Conservation (phyloP, 2,329 filamentous ascomycete species). For the Arachnopeziza araneosa region DNA sequence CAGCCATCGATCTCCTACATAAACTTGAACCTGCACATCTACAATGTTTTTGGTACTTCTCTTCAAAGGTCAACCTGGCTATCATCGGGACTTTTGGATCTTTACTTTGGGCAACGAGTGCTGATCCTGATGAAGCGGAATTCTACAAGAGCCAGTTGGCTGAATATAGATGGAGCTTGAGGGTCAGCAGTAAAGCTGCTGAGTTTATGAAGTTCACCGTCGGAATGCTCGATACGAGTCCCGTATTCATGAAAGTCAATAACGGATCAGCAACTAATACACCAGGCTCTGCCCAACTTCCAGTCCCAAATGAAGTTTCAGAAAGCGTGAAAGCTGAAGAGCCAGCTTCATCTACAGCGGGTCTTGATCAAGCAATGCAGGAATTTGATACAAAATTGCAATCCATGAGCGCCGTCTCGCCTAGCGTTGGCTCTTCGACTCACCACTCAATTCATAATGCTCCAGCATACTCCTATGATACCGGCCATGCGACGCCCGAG, state of each 20-base stretch:
- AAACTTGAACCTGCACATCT: conserved; percentile 39
- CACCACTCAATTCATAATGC: conserved; percentile 6
- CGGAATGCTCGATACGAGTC: conserved; percentile 22
- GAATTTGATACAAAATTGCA: conserved; percentile 4
- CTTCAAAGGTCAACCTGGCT: conserved; percentile 38
- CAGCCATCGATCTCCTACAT: conserved; percentile 37
- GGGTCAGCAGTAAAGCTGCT: conserved; percentile 24
- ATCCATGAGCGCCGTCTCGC: conserved; percentile 13
- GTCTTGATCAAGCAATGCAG: conserved; percentile 1
- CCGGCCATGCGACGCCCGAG: not conserved
- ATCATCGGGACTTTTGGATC: conserved; percentile 38
- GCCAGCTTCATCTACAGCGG: not conserved
- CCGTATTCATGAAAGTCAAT: conserved; percentile 21
- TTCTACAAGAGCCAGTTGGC: conserved; percentile 23
- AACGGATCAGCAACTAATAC: conserved; percentile 13
- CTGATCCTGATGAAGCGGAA: conserved; percentile 20
- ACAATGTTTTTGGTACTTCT: conserved; percentile 41
- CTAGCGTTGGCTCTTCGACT: conserved; percentile 18
- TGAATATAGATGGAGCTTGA: conserved; percentile 24
- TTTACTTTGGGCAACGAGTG: conserved; percentile 30
- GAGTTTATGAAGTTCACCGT: conserved; percentile 28
- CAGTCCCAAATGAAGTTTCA: not conserved
- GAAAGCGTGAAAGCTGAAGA: not conserved
- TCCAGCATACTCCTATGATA: conserved; percentile 12
- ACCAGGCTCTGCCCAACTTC: conserved; percentile 3